Base-by-base conservation (phyloP, 768 basidiomycete genomes). In the Tephrocybe sp. region DNA sequence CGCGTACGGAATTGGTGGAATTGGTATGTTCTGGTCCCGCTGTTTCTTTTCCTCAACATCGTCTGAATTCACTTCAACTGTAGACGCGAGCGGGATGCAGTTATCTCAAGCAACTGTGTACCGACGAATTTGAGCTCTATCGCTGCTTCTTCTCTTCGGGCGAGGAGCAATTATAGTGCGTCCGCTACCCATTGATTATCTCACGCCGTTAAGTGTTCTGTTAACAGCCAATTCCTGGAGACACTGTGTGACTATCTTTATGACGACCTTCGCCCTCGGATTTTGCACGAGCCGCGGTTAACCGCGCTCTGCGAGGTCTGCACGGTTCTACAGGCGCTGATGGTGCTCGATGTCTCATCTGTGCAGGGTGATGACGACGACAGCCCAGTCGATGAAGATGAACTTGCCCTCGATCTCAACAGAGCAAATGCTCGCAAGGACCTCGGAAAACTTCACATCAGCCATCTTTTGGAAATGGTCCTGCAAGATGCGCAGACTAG, bases 401-500 rank as follows among this genome's bases (percentile, higher is more conserved):
- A 72, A 34, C 69, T 80, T 5, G 68, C 61, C 2, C 50, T 73
- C 13, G 71, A 77, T 48, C 56, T 76, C 15, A 72, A 76, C 34
- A 59, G 42, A n/a, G 45, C 42, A 13, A 54, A 52, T 16, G 52
- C 47, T 42, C 54, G 61, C 33, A 63, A 65, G 30, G 77, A 78
- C 3, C 71, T 86, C 3, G 74, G 76, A 16, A 73, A 76, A 42
- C 70, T 97, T 40, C 89, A 94, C 55, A 90, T 91, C 57, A 84
- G 84, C 47, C 80, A 86, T 37, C 70, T 98, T 2, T 69, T 97
- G 40, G 81, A 87, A 61, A 91, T 94, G 83, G 86, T 97, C 0
- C 68, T 97, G 22, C 94, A 97, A 64, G 95, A 98, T 62, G 93
- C 94, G 1, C 95, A 98, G 72, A 97, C 97, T 11, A 71, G 94